Percentiles rank a stretch among this genome's conserved stretches.
Evolutionary conservation across 2,329 filamentous ascomycete genomes (phyloP).

Genomic region (Paramyrothecium sp.): DNA sequence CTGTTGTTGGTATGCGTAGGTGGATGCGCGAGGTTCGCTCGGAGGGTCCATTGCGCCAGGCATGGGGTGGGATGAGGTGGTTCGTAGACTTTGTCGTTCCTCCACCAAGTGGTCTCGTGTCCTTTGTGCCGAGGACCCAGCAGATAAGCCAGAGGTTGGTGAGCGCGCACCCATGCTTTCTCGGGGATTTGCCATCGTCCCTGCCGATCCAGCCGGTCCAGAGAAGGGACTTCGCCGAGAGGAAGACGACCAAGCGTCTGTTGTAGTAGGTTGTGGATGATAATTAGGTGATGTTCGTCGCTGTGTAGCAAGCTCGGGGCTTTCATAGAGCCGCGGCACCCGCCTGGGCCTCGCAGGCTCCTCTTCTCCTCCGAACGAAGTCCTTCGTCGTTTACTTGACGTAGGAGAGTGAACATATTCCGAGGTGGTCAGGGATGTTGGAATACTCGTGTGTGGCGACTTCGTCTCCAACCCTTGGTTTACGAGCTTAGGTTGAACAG

Average conservation of each 20-base stretch:
- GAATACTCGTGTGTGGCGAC: conserved; percentile 28
- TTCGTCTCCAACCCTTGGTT: conserved; percentile 13
- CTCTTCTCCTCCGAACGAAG: conserved; percentile 39
- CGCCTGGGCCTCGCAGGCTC: conserved; percentile 39
- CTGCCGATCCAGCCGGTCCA: conserved; percentile 18
- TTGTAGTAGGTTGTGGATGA: conserved; percentile 18
- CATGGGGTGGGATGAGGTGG: conserved; percentile 18
- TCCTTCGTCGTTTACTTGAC: conserved; percentile 45
- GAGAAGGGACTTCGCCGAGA: conserved; percentile 31
- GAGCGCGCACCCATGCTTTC: conserved; percentile 34
- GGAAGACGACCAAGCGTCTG: conserved; percentile 33
- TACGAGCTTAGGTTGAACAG: not conserved
- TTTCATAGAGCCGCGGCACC: conserved; percentile 45
- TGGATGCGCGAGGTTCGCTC: conserved; percentile 28
- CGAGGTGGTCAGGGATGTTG: conserved; percentile 33
- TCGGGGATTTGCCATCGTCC: conserved; percentile 31
- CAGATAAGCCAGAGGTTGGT: conserved; percentile 34
- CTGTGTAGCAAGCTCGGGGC: conserved; percentile 26
- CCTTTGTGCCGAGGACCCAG: conserved; percentile 31
- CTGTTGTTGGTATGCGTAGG: conserved; percentile 34
- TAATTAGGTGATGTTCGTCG: conserved; percentile 34
- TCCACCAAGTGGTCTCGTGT: conserved; percentile 31
- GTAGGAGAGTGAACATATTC: conserved; percentile 50
- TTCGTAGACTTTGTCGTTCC: conserved; percentile 29
- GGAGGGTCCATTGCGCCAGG: conserved; percentile 29